These are phyloP conservation scores for Hypoxylon fuscum DNA, from an alignment of 495 filamentous ascomycete genomes.

Conservation along the genomic window DNA sequence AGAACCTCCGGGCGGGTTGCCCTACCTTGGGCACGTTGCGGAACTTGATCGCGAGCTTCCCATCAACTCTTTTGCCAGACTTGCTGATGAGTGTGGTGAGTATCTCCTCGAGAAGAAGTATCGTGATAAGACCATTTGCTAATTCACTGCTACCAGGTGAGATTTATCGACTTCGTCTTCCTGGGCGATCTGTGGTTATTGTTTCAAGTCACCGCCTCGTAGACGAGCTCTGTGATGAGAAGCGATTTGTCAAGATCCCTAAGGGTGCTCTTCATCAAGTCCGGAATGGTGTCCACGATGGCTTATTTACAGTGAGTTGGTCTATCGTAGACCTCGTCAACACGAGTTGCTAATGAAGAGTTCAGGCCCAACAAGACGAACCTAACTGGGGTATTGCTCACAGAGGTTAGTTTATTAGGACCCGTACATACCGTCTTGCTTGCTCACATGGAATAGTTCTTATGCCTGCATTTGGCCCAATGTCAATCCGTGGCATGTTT, in stretches of 20 bases:
- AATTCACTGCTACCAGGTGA: conserved; percentile 29
- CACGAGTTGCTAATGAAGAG: conserved; percentile 3
- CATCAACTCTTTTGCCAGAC: conserved; percentile 30
- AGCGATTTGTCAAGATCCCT: conserved; percentile 68
- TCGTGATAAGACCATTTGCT: background rate
- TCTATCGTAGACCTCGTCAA: background rate
- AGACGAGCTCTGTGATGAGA: conserved; percentile 74
- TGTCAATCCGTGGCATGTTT: conserved; percentile 76
- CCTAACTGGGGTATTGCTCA: conserved; percentile 78
- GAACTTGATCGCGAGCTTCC: conserved; percentile 39
- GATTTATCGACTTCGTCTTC: conserved; percentile 42
- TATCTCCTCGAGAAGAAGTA: background rate
- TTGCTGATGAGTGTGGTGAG: conserved; percentile 47
- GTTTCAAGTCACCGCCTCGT: conserved; percentile 64
- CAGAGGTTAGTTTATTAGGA: conserved; percentile 50
- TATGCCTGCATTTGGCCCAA: conserved; percentile 76
- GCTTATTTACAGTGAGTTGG: conserved; percentile 67
- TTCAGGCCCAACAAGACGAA: conserved; percentile 62
- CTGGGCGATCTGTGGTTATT: conserved; percentile 45
- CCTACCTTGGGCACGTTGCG: conserved; percentile 40
- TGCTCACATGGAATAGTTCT: conserved; percentile 43
- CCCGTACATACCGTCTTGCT: background rate
- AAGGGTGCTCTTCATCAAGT: conserved; percentile 54
- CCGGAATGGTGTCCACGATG: conserved; percentile 68
- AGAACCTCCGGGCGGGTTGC: conserved; percentile 41